phyloP scores from a whole-genome alignment of 306 rosid species.

The Begonia fuchsioides region DNA sequence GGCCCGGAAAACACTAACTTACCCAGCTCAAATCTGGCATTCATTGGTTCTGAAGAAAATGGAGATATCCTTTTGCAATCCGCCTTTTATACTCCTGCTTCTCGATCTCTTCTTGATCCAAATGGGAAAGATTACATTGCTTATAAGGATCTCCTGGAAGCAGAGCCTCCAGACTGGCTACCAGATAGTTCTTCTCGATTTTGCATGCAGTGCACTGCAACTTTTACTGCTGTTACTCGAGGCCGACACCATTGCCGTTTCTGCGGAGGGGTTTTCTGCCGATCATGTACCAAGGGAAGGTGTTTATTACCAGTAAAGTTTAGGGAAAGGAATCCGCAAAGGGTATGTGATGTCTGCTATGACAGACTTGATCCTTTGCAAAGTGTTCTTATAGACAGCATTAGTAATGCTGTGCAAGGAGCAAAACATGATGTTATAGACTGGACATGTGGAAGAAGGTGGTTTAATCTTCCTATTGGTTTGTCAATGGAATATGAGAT shows the following conservation, averaged over 20 bases:
- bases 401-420: slow-evolving; percentile 74
- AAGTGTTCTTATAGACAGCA: slow-evolving; percentile 66
- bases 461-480: slow-evolving; percentile 90
- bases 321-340: slow-evolving; percentile 91
- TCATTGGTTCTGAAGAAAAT: slow-evolving; percentile 53
- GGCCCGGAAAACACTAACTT: slow-evolving; percentile 11
- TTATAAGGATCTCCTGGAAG: slow-evolving; percentile 84
- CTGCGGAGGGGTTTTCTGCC: slow-evolving; percentile 92
- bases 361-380: slow-evolving; percentile 95
- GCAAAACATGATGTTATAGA: slow-evolving; percentile 94
- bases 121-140: slow-evolving; percentile 37
- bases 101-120: slow-evolving; percentile 72
- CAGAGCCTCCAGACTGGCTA: slow-evolving; percentile 94
- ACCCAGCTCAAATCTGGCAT: slow-evolving; percentile 48
- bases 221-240: slow-evolving; percentile 73
- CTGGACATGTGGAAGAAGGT: slow-evolving; percentile 93
- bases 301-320: slow-evolving; percentile 76
- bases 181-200: slow-evolving; percentile 67
- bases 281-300: slow-evolving; percentile 66
- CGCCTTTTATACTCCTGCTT: slow-evolving; percentile 77
- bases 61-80: slow-evolving; percentile 51
- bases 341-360: slow-evolving; percentile 94
- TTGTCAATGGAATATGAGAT: slow-evolving; percentile 89
- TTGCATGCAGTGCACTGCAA: slow-evolving; percentile 82
- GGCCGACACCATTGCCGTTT: slow-evolving; percentile 98